Percentiles rank a stretch among this genome's conserved stretches.
Evolutionary conservation across 345 rosid genomes (phyloP).

Genomic region (Populus euphratica): DNA sequence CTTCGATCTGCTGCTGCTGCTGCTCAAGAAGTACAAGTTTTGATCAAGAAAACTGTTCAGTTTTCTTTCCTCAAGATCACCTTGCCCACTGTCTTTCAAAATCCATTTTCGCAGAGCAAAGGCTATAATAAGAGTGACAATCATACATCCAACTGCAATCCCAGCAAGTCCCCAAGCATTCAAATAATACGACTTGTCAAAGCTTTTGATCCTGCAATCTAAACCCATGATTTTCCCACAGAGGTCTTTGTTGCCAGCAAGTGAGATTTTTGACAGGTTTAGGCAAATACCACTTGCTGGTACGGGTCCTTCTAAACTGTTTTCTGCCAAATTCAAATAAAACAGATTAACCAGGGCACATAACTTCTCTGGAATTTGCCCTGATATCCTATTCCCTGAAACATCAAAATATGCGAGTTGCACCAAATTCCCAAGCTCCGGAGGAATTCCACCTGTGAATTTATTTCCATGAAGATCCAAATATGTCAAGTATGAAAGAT

Average conservation of each 20-base stretch:
- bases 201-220: conserved; percentile 42
- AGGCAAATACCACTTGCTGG: conserved; percentile 58
- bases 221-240: conserved; percentile 48
- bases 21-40: conserved; percentile 55
- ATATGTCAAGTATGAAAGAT: conserved; percentile 55
- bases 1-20: conserved; percentile 60
- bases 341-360: conserved; percentile 47
- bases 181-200: conserved; percentile 28
- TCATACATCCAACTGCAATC: conserved; percentile 36
- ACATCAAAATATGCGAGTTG: conserved; percentile 63
- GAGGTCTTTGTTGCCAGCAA: conserved; percentile 60
- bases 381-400: conserved; percentile 56
- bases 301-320: conserved; percentile 58
- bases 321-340: conserved; percentile 50
- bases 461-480: conserved; percentile 62
- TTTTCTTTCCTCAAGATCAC: conserved; percentile 49
- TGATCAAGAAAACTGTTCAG: conserved; percentile 47
- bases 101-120: conserved; percentile 46
- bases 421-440: conserved; percentile 52
- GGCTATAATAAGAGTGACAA: conserved; percentile 32
- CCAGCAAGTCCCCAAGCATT: conserved; percentile 55
- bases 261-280: conserved; percentile 39
- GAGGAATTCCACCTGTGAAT: conserved; percentile 62
- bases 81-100: conserved; percentile 30
- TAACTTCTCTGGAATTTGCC: conserved; percentile 55